Evolutionary conservation across 176 grass and related monocot species (phyloP).

Genomic region (Avena atlantica): DNA sequence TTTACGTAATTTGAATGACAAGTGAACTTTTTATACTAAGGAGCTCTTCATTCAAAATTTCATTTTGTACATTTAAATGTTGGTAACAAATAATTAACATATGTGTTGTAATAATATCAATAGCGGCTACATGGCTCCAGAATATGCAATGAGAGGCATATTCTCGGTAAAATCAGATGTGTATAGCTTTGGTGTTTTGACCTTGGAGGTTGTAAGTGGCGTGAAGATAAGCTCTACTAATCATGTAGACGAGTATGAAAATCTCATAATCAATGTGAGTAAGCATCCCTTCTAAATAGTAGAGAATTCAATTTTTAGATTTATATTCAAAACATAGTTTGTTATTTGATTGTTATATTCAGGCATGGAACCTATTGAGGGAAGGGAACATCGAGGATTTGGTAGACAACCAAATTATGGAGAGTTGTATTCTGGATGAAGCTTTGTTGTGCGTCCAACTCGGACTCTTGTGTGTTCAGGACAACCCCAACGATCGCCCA

Average conservation of each 20-base stretch:
- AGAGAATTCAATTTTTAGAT: neutral
- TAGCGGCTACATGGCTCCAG: conserved; percentile 66
- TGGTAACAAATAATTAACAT: neutral
- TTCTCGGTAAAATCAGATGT: conserved; percentile 62
- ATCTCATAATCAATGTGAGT: conserved; percentile 55
- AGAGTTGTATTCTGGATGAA: neutral
- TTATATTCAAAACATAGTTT: neutral
- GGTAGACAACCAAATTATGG: neutral
- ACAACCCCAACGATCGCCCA: neutral
- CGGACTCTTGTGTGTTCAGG: neutral
- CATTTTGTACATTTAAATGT: neutral
- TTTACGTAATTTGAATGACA: neutral
- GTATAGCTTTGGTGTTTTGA: conserved; percentile 59
- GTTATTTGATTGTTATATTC: neutral
- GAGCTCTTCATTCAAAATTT: neutral
- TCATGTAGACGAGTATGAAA: conserved; percentile 16
- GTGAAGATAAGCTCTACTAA: conserved; percentile 38
- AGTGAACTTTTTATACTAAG: neutral
- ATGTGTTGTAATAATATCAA: neutral
- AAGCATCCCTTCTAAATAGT: neutral
- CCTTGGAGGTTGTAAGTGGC: conserved; percentile 53
- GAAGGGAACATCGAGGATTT: neutral
- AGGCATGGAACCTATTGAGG: neutral
- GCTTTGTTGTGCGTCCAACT: neutral
- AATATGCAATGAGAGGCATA: conserved; percentile 65